Evolutionary conservation across 2,329 filamentous ascomycete genomes (phyloP), one percentile per base, ranked within the genome.

Genomic region (Alternaria alternata): DNA sequence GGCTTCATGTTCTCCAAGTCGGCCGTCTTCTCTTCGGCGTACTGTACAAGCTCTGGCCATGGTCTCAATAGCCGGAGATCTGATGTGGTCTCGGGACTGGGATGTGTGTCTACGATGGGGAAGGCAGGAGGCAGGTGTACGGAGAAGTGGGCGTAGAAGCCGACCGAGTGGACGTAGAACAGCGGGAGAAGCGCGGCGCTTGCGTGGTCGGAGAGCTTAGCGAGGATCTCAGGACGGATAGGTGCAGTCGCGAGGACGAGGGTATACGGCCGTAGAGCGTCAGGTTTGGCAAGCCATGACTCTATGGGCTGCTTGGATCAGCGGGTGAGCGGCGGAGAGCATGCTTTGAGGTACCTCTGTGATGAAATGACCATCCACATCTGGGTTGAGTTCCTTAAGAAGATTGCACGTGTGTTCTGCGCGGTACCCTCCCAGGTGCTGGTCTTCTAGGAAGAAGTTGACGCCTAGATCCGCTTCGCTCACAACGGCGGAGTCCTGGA

Each of bases 51-150:
- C 75, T 95, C 94, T 20, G 90, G 87, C 94, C 95, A 99, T 36
- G 95, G 94, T 34, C 85, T 86, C 5, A 97, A 81, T 12, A 99
- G 84, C 51, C 95, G 89, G 34, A 99, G 84, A 70, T 99, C 95
- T 57, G 91, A 89, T 0, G 88, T 95, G 7, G 92, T 89, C 39
- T 92, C 91, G 41, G 92, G 88, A 64, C 96, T 93, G 1, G 95
- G 95, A 74, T 99, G 95, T 44, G 95, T 98, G 75, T 99, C 94
- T 64, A 99, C 91, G 58, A 99, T 91, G 5, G 94, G 93, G 70
- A 96, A 97, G 28, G 89, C 87, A n/a, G 88, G 83, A 9, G 92
- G 90, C 28, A 97, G 82, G 67, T 87, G 84, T 28, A 96, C 84
- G n/a, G 89, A 91, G 77, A 98, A 96, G 67, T 91, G 92, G 2